Percentiles rank a stretch among this genome's conserved stretches.
These are phyloP conservation scores for Gigaspora rosea DNA, from an alignment of 192 early-diverging fungal genomes.

Conservation along the genomic window DNA sequence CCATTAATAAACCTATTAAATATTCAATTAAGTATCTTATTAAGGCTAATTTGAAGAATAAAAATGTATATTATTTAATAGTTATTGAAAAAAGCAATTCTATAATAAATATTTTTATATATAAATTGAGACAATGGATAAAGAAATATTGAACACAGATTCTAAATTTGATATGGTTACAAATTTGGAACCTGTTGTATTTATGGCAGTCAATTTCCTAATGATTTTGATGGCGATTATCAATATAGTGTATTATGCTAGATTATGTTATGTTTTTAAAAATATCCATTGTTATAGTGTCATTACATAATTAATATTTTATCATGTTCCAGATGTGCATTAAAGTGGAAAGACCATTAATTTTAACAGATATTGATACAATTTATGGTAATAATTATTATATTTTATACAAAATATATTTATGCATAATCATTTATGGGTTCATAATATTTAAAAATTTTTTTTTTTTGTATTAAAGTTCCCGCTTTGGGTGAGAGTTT, in stretches of 20 bases:
- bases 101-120: conserved; percentile 20
- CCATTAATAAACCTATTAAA: not conserved
- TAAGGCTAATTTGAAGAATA: conserved; percentile 7
- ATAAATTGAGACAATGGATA: conserved; percentile 1
- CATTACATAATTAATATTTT: not conserved
- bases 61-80: conserved; percentile 16
- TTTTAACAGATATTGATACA: conserved; percentile 24
- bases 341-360: conserved; percentile 20
- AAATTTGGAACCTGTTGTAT: conserved; percentile 19
- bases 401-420: not conserved
- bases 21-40: conserved; percentile 20
- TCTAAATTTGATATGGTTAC: too few species aligned
- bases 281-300: not conserved
- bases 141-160: too few species aligned
- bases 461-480: too few species aligned
- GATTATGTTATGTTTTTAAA: not conserved
- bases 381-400: conserved; percentile 11
- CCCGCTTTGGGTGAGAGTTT: too few species aligned
- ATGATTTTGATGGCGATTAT: conserved; percentile 11
- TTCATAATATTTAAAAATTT: too few species aligned
- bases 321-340: conserved; percentile 16
- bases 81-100: conserved; percentile 29
- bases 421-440: too few species aligned
- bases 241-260: conserved; percentile 15
- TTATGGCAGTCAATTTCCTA: conserved; percentile 28